Percentiles rank a stretch among this genome's conserved stretches.
These are phyloP conservation scores for Aspergillus heteromorphus DNA, from an alignment of 495 filamentous ascomycete species.

Conservation along the genomic window DNA sequence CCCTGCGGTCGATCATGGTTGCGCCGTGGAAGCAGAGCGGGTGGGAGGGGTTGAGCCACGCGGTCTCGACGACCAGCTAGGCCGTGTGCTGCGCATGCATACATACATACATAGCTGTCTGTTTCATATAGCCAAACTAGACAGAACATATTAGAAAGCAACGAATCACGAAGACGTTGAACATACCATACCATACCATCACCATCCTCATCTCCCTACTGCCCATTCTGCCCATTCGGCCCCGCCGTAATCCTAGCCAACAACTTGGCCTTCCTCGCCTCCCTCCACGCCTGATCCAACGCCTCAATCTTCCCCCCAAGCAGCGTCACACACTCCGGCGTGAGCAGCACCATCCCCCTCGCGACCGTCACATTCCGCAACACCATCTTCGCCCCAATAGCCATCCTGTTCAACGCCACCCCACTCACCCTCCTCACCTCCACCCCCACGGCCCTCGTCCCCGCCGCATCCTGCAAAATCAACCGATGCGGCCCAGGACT, in stretches of 20 bases:
- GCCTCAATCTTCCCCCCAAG: slow-evolving; percentile 84
- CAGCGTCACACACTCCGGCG: slow-evolving; percentile 55
- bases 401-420: slow-evolving; percentile 57
- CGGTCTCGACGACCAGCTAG: slow-evolving; percentile 18
- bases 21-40: slow-evolving; percentile 70
- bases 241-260: slow-evolving; percentile 48
- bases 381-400: slow-evolving; percentile 77
- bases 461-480: slow-evolving; percentile 73
- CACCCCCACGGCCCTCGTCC: slow-evolving; percentile 63
- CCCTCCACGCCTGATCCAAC: slow-evolving; percentile 71
- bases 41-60: slow-evolving; percentile 51
- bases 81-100: background rate
- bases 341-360: slow-evolving; percentile 71
- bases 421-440: slow-evolving; percentile 65
- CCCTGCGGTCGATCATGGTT: slow-evolving; percentile 70
- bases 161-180: slow-evolving; percentile 5
- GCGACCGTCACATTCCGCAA: slow-evolving; percentile 62
- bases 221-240: slow-evolving; percentile 8
- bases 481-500: slow-evolving; percentile 67
- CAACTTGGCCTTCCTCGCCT: slow-evolving; percentile 64
- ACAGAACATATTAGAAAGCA: slow-evolving; percentile 7
- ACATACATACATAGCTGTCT: background rate
- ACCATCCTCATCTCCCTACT: background rate
- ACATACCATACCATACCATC: background rate
- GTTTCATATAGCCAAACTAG: background rate